A percentile compares a stretch with the other conserved stretches of the same genome.
Evolutionary conservation across 805 yeast species (phyloP).

Genomic region (Ogataea naganishii): DNA sequence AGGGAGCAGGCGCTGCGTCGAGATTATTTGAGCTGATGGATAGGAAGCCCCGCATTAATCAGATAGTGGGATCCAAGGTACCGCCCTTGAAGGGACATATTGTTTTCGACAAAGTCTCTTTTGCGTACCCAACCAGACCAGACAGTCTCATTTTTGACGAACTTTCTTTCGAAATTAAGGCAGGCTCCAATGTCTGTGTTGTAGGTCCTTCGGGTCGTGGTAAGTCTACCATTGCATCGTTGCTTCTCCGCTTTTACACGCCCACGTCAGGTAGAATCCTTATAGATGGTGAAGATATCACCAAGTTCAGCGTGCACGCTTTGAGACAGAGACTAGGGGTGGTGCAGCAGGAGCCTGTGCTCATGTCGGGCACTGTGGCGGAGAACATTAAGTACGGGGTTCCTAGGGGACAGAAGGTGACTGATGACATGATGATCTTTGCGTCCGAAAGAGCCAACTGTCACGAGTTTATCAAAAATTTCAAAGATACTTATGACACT

Average conservation of each 20-base stretch:
- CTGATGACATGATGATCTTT: slow-evolving; percentile 48
- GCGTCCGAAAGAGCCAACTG: slow-evolving; percentile 76
- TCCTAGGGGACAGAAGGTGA: slow-evolving; percentile 37
- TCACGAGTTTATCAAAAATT: slow-evolving; percentile 52
- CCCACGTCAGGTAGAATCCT: slow-evolving; percentile 59
- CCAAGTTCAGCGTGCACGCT: slow-evolving; percentile 64
- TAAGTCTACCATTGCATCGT: slow-evolving; percentile 79
- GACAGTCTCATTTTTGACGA: slow-evolving; percentile 57
- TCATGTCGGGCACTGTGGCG: slow-evolving; percentile 78
- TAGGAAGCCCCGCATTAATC: slow-evolving; percentile 62
- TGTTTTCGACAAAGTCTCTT: slow-evolving; percentile 57
- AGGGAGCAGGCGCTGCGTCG: slow-evolving; percentile 95
- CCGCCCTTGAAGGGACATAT: slow-evolving; percentile 43
- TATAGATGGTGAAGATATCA: slow-evolving; percentile 61
- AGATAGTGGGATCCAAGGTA: slow-evolving; percentile 51
- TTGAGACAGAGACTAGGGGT: slow-evolving; percentile 72
- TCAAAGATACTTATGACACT: slow-evolving; percentile 80
- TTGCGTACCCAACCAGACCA: slow-evolving; percentile 82
- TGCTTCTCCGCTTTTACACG: slow-evolving; percentile 77
- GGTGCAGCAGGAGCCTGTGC: slow-evolving; percentile 87
- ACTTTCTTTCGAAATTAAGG: slow-evolving; percentile 52
- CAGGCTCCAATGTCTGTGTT: slow-evolving; percentile 86
- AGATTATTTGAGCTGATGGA: slow-evolving; percentile 84
- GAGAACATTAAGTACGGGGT: slow-evolving; percentile 82
- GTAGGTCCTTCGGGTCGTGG: slow-evolving; percentile 97